Conservation (phyloP, 78 protist species). For the Chrysochromulina tobinii region DNA sequence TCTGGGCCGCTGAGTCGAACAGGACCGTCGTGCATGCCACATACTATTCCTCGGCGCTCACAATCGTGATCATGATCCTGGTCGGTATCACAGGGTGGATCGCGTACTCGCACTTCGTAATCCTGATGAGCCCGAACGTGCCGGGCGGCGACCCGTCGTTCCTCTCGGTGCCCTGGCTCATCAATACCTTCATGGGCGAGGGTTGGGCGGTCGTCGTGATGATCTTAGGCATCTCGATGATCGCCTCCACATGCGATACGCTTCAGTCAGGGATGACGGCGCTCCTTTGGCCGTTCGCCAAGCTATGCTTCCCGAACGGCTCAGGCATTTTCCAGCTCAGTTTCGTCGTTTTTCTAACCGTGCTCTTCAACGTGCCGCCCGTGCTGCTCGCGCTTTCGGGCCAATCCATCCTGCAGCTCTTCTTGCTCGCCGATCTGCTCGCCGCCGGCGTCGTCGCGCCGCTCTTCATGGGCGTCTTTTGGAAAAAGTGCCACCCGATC, state of each 20-base stretch:
- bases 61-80: background rate
- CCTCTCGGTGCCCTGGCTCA: background rate
- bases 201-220: background rate
- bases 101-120: background rate
- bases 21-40: background rate
- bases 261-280: background rate
- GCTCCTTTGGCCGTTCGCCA: background rate
- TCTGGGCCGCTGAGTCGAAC: background rate
- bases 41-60: background rate
- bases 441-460: background rate
- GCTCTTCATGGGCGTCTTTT: background rate
- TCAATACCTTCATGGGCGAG: background rate
- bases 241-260: background rate
- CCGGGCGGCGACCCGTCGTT: background rate
- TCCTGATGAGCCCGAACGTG: background rate
- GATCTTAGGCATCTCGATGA: background rate
- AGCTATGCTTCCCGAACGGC: background rate
- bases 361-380: background rate
- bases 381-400: background rate
- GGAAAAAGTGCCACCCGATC: background rate
- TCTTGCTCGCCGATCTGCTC: constrained; percentile 6
- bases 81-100: background rate
- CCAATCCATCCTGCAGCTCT: background rate
- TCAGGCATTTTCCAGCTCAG: background rate
- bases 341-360: background rate